These are phyloP conservation scores for Ganoderma resinaceum DNA, from an alignment of 1,284 basidiomycete genomes.

Conservation along the genomic window DNA sequence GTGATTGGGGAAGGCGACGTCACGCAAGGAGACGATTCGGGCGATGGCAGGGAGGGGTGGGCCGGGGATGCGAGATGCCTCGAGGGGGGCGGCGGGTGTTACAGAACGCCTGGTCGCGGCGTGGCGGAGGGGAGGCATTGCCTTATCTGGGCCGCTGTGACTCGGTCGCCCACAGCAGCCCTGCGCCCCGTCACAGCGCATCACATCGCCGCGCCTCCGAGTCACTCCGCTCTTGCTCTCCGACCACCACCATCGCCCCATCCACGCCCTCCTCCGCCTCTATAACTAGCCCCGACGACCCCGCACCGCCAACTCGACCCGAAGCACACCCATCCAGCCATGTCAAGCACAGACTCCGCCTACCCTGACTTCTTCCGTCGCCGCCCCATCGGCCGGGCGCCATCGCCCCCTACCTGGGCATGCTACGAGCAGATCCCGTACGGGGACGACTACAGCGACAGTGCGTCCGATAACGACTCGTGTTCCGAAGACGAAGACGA, in stretches of 20 bases:
- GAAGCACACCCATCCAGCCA: slow-evolving; percentile 35
- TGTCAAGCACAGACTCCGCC: slow-evolving; percentile 43
- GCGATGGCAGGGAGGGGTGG: not conserved
- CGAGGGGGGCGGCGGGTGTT: slow-evolving; percentile 2
- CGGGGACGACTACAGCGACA: slow-evolving; percentile 52
- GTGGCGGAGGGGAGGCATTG: slow-evolving; percentile 24
- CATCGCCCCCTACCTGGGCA: slow-evolving; percentile 83
- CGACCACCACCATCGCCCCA: slow-evolving; percentile 37
- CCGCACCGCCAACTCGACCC: slow-evolving; percentile 14
- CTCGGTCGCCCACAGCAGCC: slow-evolving; percentile 33
- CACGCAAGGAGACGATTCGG: slow-evolving; percentile 5
- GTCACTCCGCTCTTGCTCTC: slow-evolving; percentile 33
- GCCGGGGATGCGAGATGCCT: slow-evolving; percentile 4
- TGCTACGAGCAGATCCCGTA: slow-evolving; percentile 86
- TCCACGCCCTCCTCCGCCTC: not conserved
- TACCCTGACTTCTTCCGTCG: slow-evolving; percentile 65
- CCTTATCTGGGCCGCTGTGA: slow-evolving; percentile 33
- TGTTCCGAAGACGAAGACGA: slow-evolving; percentile 79
- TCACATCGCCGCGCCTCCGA: slow-evolving; percentile 26
- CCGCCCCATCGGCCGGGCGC: slow-evolving; percentile 76
- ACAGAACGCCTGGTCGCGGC: slow-evolving; percentile 29
- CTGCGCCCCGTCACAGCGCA: slow-evolving; percentile 33
- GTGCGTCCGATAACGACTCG: slow-evolving; percentile 53
- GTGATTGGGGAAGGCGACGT: not conserved
- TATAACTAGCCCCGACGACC: slow-evolving; percentile 15